Conservation (phyloP, 2,329 filamentous ascomycete species). For the Fusarium siculi region DNA sequence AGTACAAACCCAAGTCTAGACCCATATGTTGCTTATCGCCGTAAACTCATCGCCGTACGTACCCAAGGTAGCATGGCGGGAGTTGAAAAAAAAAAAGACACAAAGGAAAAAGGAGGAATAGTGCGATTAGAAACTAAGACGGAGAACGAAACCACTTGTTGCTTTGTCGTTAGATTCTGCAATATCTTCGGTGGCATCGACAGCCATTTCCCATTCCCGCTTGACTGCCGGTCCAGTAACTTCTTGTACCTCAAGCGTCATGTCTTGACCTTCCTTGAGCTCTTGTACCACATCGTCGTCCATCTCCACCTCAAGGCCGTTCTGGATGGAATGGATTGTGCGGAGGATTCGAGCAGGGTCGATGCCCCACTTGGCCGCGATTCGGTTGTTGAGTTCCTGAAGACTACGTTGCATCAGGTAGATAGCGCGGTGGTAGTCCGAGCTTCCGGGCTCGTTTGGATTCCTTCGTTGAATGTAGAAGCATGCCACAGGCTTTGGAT, state of each 20-base stretch:
- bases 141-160: slow-evolving; percentile 55
- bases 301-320: slow-evolving; percentile 83
- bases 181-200: slow-evolving; percentile 58
- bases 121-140: slow-evolving; percentile 56
- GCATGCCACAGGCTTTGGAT: slow-evolving; percentile 81
- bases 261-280: slow-evolving; percentile 90
- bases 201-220: slow-evolving; percentile 70
- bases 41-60: slow-evolving; percentile 18
- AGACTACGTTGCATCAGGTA: slow-evolving; percentile 84
- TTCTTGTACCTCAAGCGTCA: slow-evolving; percentile 76
- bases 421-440: slow-evolving; percentile 82
- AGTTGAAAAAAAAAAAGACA: slow-evolving; percentile 1
- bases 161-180: slow-evolving; percentile 28
- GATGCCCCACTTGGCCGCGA: slow-evolving; percentile 83
- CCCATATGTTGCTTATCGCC: slow-evolving; percentile 26
- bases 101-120: background rate
- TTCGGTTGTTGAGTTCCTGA: slow-evolving; percentile 75
- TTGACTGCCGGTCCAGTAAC: slow-evolving; percentile 56
- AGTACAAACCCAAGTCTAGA: slow-evolving; percentile 41
- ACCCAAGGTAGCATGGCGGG: background rate
- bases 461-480: slow-evolving; percentile 79
- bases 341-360: slow-evolving; percentile 77
- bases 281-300: slow-evolving; percentile 90
- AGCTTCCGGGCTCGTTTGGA: slow-evolving; percentile 59
- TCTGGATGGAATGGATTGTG: slow-evolving; percentile 76